Evolutionary conservation across 23 red algal genomes (phyloP).

Genomic region (Gracilaria vermiculophylla): DNA sequence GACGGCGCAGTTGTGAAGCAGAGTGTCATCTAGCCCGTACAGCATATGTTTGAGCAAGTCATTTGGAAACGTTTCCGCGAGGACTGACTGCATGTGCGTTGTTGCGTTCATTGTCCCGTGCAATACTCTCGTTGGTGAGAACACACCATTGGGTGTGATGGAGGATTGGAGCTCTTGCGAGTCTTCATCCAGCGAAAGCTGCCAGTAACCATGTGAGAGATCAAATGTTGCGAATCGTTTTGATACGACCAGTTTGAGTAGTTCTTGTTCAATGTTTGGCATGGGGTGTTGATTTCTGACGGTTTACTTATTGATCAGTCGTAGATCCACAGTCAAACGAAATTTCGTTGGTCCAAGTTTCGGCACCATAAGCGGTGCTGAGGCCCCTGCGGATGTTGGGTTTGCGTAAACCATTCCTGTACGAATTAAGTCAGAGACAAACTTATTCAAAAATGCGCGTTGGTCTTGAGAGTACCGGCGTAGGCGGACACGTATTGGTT

Average conservation of each 20-base stretch:
- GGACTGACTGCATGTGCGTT: neutral
- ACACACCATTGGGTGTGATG: neutral
- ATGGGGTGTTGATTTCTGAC: neutral
- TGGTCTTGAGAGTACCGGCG: neutral
- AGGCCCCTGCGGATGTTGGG: neutral
- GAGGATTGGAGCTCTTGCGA: constrained; percentile 13
- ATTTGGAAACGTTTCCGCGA: neutral
- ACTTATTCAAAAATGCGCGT: neutral
- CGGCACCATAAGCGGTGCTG: neutral
- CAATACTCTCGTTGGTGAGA: neutral
- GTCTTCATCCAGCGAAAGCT: neutral
- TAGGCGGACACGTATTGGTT: neutral
- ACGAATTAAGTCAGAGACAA: neutral
- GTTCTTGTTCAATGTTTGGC: neutral
- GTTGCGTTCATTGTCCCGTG: constrained; percentile 15
- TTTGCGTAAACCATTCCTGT: neutral
- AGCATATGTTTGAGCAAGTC: neutral
- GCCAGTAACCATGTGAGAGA: neutral
- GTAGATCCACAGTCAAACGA: neutral
- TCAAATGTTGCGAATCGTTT: neutral
- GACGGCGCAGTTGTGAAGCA: neutral
- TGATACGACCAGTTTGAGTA: neutral
- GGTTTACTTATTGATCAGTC: neutral
- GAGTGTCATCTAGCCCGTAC: neutral
- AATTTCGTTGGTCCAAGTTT: constrained; percentile 3